Evolutionary conservation across 2,329 filamentous ascomycete species (phyloP).

Genomic region (Aspergillus sp.): DNA sequence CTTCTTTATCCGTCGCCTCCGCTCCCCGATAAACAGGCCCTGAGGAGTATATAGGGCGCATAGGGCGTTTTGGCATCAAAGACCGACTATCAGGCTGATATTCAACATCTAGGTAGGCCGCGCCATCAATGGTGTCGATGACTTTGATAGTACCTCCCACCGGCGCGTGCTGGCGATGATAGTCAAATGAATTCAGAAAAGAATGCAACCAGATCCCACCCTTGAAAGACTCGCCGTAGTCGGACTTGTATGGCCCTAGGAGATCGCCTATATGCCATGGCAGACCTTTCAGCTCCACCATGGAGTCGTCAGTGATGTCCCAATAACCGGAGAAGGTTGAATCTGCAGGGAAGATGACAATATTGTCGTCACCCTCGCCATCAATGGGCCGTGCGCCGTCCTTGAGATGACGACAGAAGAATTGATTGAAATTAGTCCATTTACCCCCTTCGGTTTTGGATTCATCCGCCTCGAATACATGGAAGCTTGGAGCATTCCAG

Average conservation of each 20-base stretch:
- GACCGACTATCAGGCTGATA: background rate
- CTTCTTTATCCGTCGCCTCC: conserved; percentile 38
- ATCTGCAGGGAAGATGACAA: conserved; percentile 42
- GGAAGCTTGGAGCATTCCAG: conserved; percentile 23
- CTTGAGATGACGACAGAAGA: background rate
- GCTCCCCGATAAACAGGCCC: background rate
- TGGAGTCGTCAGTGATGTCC: conserved; percentile 25
- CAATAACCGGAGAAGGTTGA: conserved; percentile 36
- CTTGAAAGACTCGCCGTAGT: conserved; percentile 35
- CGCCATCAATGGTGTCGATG: conserved; percentile 40
- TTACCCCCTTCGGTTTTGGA: conserved; percentile 21
- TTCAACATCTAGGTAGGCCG: conserved; percentile 41
- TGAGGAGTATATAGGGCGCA: background rate
- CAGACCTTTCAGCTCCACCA: background rate
- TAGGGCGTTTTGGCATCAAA: background rate
- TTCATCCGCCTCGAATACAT: conserved; percentile 30
- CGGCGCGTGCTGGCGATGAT: conserved; percentile 48
- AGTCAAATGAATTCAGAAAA: conserved; percentile 45
- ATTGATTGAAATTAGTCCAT: conserved; percentile 3
- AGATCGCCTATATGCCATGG: background rate
- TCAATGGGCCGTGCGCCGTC: background rate
- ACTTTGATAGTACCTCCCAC: conserved; percentile 42
- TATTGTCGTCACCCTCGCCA: conserved; percentile 24
- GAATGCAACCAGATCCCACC: conserved; percentile 47
- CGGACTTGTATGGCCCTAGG: conserved; percentile 13